Percentiles rank a stretch among this genome's conserved stretches.
phyloP scores from a whole-genome alignment of 345 rosid species.

The Rhizophora apiculata region DNA sequence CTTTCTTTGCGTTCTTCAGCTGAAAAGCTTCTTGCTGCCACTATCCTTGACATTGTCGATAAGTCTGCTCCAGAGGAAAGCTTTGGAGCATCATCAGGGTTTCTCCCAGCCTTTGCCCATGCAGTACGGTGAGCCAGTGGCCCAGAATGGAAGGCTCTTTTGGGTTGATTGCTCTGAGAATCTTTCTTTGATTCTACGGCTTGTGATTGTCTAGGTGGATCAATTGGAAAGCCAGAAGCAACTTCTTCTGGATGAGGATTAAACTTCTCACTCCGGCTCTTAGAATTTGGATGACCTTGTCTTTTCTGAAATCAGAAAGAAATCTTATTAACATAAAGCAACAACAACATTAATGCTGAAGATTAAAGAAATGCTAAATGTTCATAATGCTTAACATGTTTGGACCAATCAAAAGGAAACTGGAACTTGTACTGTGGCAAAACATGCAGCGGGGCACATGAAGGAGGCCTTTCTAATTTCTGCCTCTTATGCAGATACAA shows the following conservation, averaged over 20 bases:
- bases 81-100: slow-evolving; percentile 62
- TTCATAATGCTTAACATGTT: too few species aligned
- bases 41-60: slow-evolving; percentile 52
- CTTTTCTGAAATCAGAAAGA: slow-evolving; percentile 59
- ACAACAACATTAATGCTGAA: background rate
- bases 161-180: slow-evolving; percentile 60
- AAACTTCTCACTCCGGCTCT: slow-evolving; percentile 96
- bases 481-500: too few species aligned
- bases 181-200: slow-evolving; percentile 56
- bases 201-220: slow-evolving; percentile 91
- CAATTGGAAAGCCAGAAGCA: slow-evolving; percentile 98
- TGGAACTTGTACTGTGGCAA: too few species aligned
- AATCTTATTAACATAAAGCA: background rate
- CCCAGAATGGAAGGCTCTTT: slow-evolving; percentile 90
- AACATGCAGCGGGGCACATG: too few species aligned
- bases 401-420: too few species aligned
- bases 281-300: slow-evolving; percentile 60
- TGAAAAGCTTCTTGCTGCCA: slow-evolving; percentile 49
- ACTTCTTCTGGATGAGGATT: slow-evolving; percentile 95
- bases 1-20: slow-evolving; percentile 53
- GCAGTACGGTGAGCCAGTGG: slow-evolving; percentile 77
- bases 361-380: too few species aligned
- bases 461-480: too few species aligned
- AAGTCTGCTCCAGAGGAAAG: slow-evolving; percentile 51
- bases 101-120: slow-evolving; percentile 67